Percentiles rank a stretch among this genome's conserved stretches.
These are phyloP conservation scores for Phaseolus lunatus DNA, from an alignment of 306 rosid species.

Conservation along the genomic window DNA sequence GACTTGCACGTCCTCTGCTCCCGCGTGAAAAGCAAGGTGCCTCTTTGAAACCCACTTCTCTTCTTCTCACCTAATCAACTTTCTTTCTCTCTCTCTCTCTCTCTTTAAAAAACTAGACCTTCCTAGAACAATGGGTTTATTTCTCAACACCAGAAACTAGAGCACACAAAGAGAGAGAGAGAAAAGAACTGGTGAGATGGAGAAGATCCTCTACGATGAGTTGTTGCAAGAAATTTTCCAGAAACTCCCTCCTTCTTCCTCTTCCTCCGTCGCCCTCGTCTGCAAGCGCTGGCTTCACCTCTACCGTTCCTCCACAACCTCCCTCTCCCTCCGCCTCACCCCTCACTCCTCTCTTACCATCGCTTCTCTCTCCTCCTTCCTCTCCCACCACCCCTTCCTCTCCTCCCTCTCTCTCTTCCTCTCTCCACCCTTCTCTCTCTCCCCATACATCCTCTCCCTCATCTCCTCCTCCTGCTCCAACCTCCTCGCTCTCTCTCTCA, in stretches of 20 bases:
- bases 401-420: constrained; percentile 36
- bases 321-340: constrained; percentile 68
- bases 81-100: not conserved
- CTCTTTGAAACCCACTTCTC: constrained; percentile 41
- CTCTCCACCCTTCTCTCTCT: constrained; percentile 60
- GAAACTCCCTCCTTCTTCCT: constrained; percentile 64
- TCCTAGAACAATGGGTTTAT: not conserved
- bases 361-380: constrained; percentile 44
- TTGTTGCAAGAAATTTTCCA: constrained; percentile 77
- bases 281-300: constrained; percentile 89
- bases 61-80: constrained; percentile 45
- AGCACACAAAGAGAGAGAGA: not conserved
- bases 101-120: not conserved
- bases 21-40: constrained; percentile 50
- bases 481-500: constrained; percentile 61
- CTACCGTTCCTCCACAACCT: constrained; percentile 67
- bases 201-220: constrained; percentile 70
- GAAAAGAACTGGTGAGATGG: constrained; percentile 49
- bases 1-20: constrained; percentile 44
- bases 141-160: not conserved
- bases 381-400: constrained; percentile 37
- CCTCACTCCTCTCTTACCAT: not conserved
- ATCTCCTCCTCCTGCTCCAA: constrained; percentile 53
- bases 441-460: constrained; percentile 48
- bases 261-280: constrained; percentile 69